These are phyloP conservation scores for Casuarina cunninghamiana DNA, from an alignment of 306 rosid genomes.

Conservation along the genomic window DNA sequence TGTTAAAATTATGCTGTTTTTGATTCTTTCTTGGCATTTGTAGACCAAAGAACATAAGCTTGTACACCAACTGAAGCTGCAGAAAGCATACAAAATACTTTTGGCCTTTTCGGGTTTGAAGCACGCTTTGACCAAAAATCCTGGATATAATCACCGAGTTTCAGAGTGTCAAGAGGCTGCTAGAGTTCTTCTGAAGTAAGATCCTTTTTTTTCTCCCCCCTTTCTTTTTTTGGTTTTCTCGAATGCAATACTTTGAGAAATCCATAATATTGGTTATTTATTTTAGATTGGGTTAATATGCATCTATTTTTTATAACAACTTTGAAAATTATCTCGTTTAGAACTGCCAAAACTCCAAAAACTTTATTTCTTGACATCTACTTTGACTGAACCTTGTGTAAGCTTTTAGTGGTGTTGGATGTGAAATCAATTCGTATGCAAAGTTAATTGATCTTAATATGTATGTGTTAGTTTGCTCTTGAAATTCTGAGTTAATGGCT, in stretches of 20 bases:
- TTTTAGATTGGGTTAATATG: slow-evolving; percentile 6
- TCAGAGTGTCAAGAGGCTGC: slow-evolving; percentile 91
- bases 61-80: slow-evolving; percentile 47
- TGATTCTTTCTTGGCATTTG: slow-evolving; percentile 36
- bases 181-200: slow-evolving; percentile 66
- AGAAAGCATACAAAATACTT: slow-evolving; percentile 60
- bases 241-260: background rate
- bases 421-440: background rate
- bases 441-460: too few species aligned
- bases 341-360: background rate
- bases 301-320: background rate
- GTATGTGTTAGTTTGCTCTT: too few species aligned
- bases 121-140: slow-evolving; percentile 71
- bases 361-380: background rate
- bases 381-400: background rate
- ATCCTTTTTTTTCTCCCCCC: background rate
- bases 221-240: background rate
- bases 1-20: slow-evolving; percentile 28
- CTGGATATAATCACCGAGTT: slow-evolving; percentile 91
- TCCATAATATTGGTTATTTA: background rate
- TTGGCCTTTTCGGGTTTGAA: slow-evolving; percentile 93
- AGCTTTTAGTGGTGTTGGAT: background rate
- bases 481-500: too few species aligned
- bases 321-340: background rate
- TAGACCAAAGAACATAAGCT: slow-evolving; percentile 79